Evolutionary conservation across 306 rosid genomes (phyloP).

Genomic region (Inga leiocalycina): DNA sequence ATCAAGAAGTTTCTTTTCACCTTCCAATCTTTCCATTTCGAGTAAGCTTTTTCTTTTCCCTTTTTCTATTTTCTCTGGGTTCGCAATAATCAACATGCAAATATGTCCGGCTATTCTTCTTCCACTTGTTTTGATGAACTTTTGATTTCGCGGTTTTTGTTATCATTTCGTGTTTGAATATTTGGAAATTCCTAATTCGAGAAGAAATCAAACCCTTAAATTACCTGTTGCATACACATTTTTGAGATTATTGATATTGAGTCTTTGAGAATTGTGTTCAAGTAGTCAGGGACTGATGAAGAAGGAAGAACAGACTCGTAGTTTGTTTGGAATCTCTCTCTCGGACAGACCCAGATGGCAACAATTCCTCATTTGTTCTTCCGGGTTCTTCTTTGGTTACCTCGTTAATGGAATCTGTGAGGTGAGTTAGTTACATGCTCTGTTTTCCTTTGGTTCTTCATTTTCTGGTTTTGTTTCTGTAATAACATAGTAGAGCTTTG

Average conservation of each 20-base stretch:
- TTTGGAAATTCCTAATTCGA: neutral
- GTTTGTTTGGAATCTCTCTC: slow-evolving; percentile 89
- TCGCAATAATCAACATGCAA: slow-evolving; percentile 60
- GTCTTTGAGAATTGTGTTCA: neutral
- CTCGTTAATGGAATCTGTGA: slow-evolving; percentile 94
- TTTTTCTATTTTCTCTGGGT: neutral
- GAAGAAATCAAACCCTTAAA: neutral
- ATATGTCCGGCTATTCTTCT: neutral
- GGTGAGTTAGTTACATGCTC: slow-evolving; percentile 46
- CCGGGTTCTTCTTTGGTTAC: slow-evolving; percentile 96
- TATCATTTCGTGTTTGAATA: neutral
- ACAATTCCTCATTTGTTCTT: slow-evolving; percentile 91
- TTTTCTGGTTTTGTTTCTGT: slow-evolving; percentile 21
- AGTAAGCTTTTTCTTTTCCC: neutral
- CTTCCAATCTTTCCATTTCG: slow-evolving; percentile 3
- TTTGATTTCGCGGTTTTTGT: neutral
- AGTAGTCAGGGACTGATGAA: slow-evolving; percentile 47
- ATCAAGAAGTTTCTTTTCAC: neutral
- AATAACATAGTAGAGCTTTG: neutral
- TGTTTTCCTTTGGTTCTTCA: slow-evolving; percentile 7
- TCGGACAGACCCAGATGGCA: slow-evolving; percentile 88
- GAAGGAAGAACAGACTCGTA: slow-evolving; percentile 77
- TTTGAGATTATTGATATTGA: slow-evolving; percentile 20
- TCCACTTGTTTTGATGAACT: neutral
- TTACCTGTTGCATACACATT: neutral